Evolutionary conservation across 1,284 basidiomycete genomes (phyloP).

Genomic region (Marasmius sp.): DNA sequence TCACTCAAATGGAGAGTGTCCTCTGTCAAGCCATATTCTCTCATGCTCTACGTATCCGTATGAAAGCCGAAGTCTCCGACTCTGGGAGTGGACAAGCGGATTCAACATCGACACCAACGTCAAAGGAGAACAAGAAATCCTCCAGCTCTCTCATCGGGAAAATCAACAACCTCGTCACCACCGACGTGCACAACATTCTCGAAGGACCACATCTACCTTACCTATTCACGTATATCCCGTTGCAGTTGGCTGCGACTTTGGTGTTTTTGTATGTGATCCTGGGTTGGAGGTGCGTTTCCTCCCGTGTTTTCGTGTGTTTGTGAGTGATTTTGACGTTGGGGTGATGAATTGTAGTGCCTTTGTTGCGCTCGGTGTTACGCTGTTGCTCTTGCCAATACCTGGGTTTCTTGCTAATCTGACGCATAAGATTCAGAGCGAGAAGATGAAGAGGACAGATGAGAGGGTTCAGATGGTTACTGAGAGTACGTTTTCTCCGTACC

Average conservation of each 20-base stretch:
- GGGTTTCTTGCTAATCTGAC: constrained; percentile 31
- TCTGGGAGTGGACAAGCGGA: not conserved
- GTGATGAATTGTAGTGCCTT: constrained; percentile 38
- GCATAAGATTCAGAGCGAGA: constrained; percentile 27
- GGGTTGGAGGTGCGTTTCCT: constrained; percentile 30
- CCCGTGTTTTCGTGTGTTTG: not conserved
- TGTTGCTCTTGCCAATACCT: constrained; percentile 50
- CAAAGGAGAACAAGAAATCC: not conserved
- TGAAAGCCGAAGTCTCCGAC: constrained; percentile 35
- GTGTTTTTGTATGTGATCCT: constrained; percentile 39
- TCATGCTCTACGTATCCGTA: constrained; percentile 55
- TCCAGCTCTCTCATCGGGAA: constrained; percentile 46
- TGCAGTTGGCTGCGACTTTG: constrained; percentile 27
- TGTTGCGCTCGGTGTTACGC: constrained; percentile 50
- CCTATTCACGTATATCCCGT: constrained; percentile 18
- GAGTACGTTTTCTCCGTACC: constrained; percentile 24
- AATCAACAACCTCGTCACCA: constrained; percentile 54
- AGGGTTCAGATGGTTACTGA: constrained; percentile 41
- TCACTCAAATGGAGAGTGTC: not conserved
- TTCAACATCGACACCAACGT: not conserved
- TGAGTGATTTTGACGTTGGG: not conserved
- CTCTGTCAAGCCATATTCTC: constrained; percentile 57
- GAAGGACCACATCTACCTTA: constrained; percentile 40
- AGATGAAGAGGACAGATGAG: constrained; percentile 33
- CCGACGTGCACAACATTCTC: constrained; percentile 41